Evolutionary conservation across 1,284 basidiomycete genomes (phyloP).

Genomic region (Cerioporus squamosus): DNA sequence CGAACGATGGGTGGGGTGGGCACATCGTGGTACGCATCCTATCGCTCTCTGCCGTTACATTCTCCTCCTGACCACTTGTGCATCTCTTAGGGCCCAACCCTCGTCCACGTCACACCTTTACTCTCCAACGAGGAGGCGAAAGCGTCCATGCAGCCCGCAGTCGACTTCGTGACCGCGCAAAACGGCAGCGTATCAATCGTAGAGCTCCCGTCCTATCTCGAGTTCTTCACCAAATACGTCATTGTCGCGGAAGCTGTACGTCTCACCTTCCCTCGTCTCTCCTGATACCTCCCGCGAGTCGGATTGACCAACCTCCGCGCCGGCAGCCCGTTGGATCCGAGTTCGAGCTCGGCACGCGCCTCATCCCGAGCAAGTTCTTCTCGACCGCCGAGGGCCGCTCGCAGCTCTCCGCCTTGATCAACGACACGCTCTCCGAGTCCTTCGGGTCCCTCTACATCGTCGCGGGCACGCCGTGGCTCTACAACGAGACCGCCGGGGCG

Average conservation of each 20-base stretch:
- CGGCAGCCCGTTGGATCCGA: slow-evolving; percentile 35
- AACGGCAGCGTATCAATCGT: slow-evolving; percentile 38
- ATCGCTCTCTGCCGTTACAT: not conserved
- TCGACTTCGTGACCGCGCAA: slow-evolving; percentile 35
- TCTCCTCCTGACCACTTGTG: not conserved
- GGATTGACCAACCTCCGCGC: too few relatives aligned
- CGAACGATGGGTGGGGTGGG: slow-evolving; percentile 58
- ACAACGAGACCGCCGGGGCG: slow-evolving; percentile 35
- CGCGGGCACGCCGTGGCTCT: slow-evolving; percentile 45
- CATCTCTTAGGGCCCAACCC: slow-evolving; percentile 12
- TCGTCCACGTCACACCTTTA: slow-evolving; percentile 19
- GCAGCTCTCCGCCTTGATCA: slow-evolving; percentile 30
- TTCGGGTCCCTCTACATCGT: slow-evolving; percentile 36
- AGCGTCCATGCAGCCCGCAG: slow-evolving; percentile 34
- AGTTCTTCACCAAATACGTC: slow-evolving; percentile 39
- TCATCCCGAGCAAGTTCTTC: slow-evolving; percentile 36
- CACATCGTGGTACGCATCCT: slow-evolving; percentile 38
- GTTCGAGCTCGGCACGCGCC: slow-evolving; percentile 35
- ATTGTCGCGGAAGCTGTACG: slow-evolving; percentile 31
- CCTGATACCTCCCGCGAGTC: too few relatives aligned
- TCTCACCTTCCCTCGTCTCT: not conserved
- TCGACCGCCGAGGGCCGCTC: slow-evolving; percentile 27
- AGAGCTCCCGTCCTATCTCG: slow-evolving; percentile 35
- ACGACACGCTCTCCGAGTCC: slow-evolving; percentile 26
- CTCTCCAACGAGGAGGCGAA: slow-evolving; percentile 10